Conservation (phyloP, 805 yeast species). For the Maudiozyma pseudohumilis region DNA sequence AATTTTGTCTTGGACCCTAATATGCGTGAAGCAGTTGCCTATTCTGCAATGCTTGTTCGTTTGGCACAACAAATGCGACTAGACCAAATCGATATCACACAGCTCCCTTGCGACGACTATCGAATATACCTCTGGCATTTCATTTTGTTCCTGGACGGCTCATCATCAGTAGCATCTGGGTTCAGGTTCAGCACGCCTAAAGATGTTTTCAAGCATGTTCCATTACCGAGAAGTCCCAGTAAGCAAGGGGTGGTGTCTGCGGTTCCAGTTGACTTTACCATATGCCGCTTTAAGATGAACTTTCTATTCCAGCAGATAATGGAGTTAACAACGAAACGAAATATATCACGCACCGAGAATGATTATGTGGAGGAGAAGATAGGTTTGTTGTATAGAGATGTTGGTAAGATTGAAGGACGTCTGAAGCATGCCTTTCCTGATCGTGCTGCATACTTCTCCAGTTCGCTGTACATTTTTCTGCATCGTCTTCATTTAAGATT, state of each 20-base stretch:
- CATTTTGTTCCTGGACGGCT: conserved; percentile 22
- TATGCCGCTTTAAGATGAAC: conserved; percentile 21
- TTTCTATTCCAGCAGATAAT: conserved; percentile 13
- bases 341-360: conserved; percentile 5
- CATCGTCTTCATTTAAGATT: conserved; percentile 21
- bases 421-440: conserved; percentile 5
- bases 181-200: conserved; percentile 16
- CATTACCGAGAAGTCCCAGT: conserved; percentile 6
- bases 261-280: conserved; percentile 14
- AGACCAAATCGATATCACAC: conserved; percentile 5
- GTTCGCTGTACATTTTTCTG: conserved; percentile 19
- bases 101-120: not conserved
- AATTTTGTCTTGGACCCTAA: conserved; percentile 25
- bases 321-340: conserved; percentile 9
- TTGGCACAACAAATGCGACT: conserved; percentile 22
- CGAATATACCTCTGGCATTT: conserved; percentile 17
- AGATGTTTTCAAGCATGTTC: conserved; percentile 7
- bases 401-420: conserved; percentile 7
- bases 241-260: not conserved
- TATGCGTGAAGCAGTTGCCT: conserved; percentile 19
- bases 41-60: conserved; percentile 21
- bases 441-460: conserved; percentile 13
- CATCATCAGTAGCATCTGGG: conserved; percentile 25
- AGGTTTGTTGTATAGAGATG: conserved; percentile 7
- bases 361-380: conserved; percentile 5